phyloP scores from a whole-genome alignment of 371 early-diverging fungal species.

The Chytridiales sp. region DNA sequence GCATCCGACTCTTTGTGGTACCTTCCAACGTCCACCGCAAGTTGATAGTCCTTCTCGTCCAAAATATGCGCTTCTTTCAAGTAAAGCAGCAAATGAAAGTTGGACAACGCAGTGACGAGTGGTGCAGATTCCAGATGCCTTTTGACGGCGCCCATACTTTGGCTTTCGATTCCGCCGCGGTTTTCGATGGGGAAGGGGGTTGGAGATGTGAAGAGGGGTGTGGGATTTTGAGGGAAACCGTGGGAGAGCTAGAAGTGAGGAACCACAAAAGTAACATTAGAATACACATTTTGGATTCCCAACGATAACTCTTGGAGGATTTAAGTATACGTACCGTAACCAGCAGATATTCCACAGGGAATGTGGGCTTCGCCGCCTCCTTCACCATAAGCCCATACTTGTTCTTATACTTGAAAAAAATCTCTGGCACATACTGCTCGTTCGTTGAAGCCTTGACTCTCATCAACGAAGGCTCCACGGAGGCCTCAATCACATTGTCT shows the following conservation, averaged over 20 bases:
- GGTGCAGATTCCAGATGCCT: conserved; percentile 36
- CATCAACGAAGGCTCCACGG: conserved; percentile 83
- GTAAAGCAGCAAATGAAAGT: conserved; percentile 83
- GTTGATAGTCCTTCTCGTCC: conserved; percentile 28
- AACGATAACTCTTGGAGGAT: neutral
- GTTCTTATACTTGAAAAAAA: conserved; percentile 93
- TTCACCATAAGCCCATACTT: conserved; percentile 86
- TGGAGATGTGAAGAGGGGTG: conserved; percentile 67
- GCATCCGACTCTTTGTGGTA: neutral
- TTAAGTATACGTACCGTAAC: conserved; percentile 73
- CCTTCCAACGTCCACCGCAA: neutral
- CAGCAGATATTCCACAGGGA: conserved; percentile 94
- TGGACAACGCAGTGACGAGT: conserved; percentile 53
- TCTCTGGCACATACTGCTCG: conserved; percentile 90
- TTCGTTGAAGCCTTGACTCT: conserved; percentile 75
- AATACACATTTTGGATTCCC: neutral
- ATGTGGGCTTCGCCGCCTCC: conserved; percentile 81
- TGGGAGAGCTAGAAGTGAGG: conserved; percentile 70
- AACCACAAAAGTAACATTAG: neutral
- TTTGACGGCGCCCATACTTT: conserved; percentile 42
- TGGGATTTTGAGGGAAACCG: conserved; percentile 85
- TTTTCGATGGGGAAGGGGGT: conserved; percentile 74
- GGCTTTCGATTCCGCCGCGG: conserved; percentile 46
- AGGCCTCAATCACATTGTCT: conserved; percentile 90
- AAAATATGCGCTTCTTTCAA: conserved; percentile 46